Base-by-base conservation (phyloP, 225 moss, liverwort and hornwort genomes). In the Straminergon stramineum region DNA sequence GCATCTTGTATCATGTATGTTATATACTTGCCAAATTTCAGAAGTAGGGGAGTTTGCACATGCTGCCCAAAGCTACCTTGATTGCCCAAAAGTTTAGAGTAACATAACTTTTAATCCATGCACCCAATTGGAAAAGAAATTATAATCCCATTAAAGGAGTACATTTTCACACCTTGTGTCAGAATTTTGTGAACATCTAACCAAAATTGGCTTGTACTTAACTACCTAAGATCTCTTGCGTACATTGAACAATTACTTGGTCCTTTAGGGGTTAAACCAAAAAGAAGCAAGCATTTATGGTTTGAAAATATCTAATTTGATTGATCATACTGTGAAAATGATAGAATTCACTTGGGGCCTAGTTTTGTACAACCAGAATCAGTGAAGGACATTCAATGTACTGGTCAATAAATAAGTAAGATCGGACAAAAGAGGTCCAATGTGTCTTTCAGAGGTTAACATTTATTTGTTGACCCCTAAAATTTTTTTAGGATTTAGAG, bases 11-110 rank as follows among this genome's bases (percentile, higher is more conserved):
- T 23, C 24, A 24, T 39, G 8, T 39, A 24, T 24, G 24, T 24
- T 23, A 39, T 3, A 26, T 41, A 15, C 26, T 0, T 41, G 71
- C 14, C 16, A 43, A 43, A 73, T 73, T 73, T 43, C 2, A 73
- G 2, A 73, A 27, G 17, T 27, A 73, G 41, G 27, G 16, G 24
- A 71, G 5, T 71, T 41, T 71, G 41, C 43, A 71, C 73, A 43
- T n/a, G 41, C 2, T 17, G 2, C 3, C 0, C 4, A 6, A 23
- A 69, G n/a, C 4, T 69, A 13, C 23, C 13, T n/a, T 13, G n/a
- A 22, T 7, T 69, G 4, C 7, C 7, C 6, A 27, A 41, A 71
- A 71, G 27, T 43, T 71, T 0, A 41, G 3, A 28, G 2, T 10
- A 45, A 5, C 3, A 45, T 74, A 74, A 74, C 11, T 28, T 45